Evolutionary conservation across 208 protist species (phyloP), one percentile per base, ranked within the genome.

Genomic region (Crithidia thermophila): DNA sequence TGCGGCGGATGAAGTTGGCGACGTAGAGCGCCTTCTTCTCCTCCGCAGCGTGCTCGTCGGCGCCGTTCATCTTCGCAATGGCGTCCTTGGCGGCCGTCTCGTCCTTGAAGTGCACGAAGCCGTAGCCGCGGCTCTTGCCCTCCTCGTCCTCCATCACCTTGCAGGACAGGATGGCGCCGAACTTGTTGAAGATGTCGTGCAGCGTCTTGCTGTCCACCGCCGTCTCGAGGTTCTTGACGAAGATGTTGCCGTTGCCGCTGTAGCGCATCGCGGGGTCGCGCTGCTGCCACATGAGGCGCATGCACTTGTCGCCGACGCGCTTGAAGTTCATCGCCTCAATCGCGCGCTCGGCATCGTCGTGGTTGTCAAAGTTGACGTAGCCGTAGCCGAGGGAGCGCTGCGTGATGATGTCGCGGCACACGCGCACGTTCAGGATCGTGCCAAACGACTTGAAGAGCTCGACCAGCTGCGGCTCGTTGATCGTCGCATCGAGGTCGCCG

Each of bases 231-330:
- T 99, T 99, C 87, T 99, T 99, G 59, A 99, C 98, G 77, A 99
- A 99, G 64, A 99, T 92, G 88, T 99, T 99, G 83, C 98, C 94
- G 69, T 93, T 93, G 67, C 98, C 98, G 45, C 93, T 98, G 82
- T 99, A 98, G 67, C 99, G 95, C 18, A 99, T 80, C 18, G 93
- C 83, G 37, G 99, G 98, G 74, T 99, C 98, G 55, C 98, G 94
- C 84, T 99, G 98, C 67, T 96, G 97, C 98, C 98, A 99, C 99
- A 99, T 99, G 75, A 99, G 98, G 49, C 98, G 98, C 67, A 98
- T 94, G 52, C 97, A 97, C 55, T 94, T 94, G 62, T 87, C 91
- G 25, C 95, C 94, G 31, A 99, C 94, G 40, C 70, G 75, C 43
- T 91, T 98, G 83, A 99, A 99, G 90, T 99, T 99, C 64, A 99